Conservation (phyloP, 2,329 filamentous ascomycete genomes). For the Fusarium guadeloupense region DNA sequence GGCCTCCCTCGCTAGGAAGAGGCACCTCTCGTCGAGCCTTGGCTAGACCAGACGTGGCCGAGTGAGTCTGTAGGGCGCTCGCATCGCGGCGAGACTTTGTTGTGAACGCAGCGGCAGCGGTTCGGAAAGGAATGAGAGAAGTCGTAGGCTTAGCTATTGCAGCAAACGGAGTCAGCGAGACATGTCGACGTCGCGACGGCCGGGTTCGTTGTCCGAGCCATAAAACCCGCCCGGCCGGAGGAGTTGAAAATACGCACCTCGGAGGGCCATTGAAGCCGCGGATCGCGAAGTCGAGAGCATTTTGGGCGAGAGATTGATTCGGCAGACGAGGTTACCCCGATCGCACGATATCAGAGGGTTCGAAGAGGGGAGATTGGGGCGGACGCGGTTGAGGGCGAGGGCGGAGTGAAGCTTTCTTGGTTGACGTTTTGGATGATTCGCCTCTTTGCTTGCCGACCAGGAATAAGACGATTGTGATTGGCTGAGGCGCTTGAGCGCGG, state of each 20-base stretch:
- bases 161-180: conserved; percentile 13
- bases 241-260: conserved; percentile 52
- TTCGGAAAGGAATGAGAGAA: conserved; percentile 70
- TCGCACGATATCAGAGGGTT: conserved; percentile 23
- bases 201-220: conserved; percentile 18
- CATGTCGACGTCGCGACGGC: conserved; percentile 7
- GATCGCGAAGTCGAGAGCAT: conserved; percentile 62
- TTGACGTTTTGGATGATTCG: conserved; percentile 46
- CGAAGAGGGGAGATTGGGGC: conserved; percentile 28
- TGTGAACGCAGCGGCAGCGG: conserved; percentile 69
- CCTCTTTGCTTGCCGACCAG: conserved; percentile 40
- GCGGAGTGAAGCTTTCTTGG: conserved; percentile 36
- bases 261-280: conserved; percentile 61
- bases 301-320: conserved; percentile 34
- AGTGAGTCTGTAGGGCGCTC: conserved; percentile 63
- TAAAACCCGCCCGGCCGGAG: conserved; percentile 36
- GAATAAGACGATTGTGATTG: conserved; percentile 48
- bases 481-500: not conserved
- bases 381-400: conserved; percentile 23
- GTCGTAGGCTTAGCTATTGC: conserved; percentile 70
- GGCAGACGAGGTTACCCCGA: conserved; percentile 32
- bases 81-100: conserved; percentile 74
- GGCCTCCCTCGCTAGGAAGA: conserved; percentile 79
- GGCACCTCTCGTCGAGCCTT: conserved; percentile 75
- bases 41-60: conserved; percentile 62